Conservation (phyloP, 2,329 filamentous ascomycete species). For the Arachnomyces sp. region DNA sequence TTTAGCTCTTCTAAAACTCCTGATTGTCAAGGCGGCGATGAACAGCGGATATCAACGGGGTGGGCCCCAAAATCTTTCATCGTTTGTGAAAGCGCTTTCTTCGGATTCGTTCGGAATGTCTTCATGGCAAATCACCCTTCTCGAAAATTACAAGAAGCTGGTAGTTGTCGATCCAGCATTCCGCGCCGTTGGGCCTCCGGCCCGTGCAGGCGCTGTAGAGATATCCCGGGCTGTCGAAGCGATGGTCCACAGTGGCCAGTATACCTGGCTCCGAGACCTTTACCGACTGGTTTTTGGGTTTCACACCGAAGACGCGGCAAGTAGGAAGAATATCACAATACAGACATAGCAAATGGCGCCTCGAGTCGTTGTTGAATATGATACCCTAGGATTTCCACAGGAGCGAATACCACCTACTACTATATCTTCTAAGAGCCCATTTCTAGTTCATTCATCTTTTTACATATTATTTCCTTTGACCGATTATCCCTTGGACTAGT, state of each 20-base stretch:
- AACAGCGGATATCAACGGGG: slow-evolving; percentile 70
- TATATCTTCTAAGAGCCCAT: too few species aligned
- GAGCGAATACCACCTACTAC: too few species aligned
- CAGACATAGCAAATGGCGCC: slow-evolving; percentile 19
- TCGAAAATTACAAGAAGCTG: slow-evolving; percentile 73
- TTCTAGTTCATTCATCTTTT: too few species aligned
- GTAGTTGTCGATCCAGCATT: slow-evolving; percentile 67
- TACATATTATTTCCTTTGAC: too few species aligned
- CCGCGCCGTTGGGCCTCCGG: slow-evolving; percentile 31
- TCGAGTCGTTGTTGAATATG: too few species aligned
- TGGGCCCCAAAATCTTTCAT: slow-evolving; percentile 53
- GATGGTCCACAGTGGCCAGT: slow-evolving; percentile 63
- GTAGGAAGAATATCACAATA: slow-evolving; percentile 52
- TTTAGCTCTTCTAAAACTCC: slow-evolving; percentile 65
- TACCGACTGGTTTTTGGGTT: slow-evolving; percentile 82
- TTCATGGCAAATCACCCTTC: slow-evolving; percentile 61
- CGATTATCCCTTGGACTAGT: too few species aligned
- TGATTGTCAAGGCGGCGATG: slow-evolving; percentile 78
- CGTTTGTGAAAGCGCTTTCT: slow-evolving; percentile 69
- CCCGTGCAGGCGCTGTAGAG: slow-evolving; percentile 54
- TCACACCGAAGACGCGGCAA: slow-evolving; percentile 67
- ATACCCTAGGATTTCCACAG: too few species aligned
- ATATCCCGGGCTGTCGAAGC: slow-evolving; percentile 70
- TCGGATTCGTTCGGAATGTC: slow-evolving; percentile 70
- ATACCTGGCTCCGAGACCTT: slow-evolving; percentile 72